Evolutionary conservation across 305 asterid genomes (phyloP), one percentile per base, ranked within the genome.

Genomic region (Euphrasia arctica): DNA sequence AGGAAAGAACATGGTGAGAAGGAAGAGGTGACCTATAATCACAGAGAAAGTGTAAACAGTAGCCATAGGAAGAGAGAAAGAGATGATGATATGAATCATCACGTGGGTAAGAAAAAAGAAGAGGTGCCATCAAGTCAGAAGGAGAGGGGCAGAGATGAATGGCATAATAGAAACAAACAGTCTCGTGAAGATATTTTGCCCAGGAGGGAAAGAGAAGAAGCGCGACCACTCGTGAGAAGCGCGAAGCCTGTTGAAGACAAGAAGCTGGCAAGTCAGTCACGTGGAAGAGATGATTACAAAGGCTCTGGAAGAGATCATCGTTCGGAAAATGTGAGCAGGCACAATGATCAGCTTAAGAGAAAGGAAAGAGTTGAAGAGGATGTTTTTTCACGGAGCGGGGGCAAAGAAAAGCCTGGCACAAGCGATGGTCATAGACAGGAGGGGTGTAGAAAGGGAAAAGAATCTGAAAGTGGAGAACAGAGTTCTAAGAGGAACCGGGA

Each of bases 131-230:
- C 83, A n/a, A 48, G 3, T 12, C 18, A n/a, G 52, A 18, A 12
- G 52, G 52, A 12, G 52, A 72, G 97, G 86, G 72, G 81, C 90
- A 72, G 67, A 77, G 91, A 86, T 64, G 98, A 89, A 54, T 82
- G 97, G 93, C 79, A 83, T 71, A 85, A 39, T 39, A 39, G 92
- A 74, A 69, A 61, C 68, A 89, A 87, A 74, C 86, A 77, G 59
- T 43, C 55, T 13, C 28, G 22, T 50, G 95, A 85, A 78, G 95
- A 91, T 54, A 64, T 64, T 70, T 66, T 70, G 42, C 67, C 82
- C 2, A 85, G 86, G 84, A 79, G 86, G 79, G 95, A 85, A 61
- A 87, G 88, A 77, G 95, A 82, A 75, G 96, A 84, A 72, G 70
- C 74, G 43, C 80, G 82, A 63, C 67, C 82, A 18, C 78, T 71